Percentiles rank a stretch among this genome's conserved stretches.
Conservation (phyloP, 441 rosid species). For the Pelargonium cotyledonis region DNA sequence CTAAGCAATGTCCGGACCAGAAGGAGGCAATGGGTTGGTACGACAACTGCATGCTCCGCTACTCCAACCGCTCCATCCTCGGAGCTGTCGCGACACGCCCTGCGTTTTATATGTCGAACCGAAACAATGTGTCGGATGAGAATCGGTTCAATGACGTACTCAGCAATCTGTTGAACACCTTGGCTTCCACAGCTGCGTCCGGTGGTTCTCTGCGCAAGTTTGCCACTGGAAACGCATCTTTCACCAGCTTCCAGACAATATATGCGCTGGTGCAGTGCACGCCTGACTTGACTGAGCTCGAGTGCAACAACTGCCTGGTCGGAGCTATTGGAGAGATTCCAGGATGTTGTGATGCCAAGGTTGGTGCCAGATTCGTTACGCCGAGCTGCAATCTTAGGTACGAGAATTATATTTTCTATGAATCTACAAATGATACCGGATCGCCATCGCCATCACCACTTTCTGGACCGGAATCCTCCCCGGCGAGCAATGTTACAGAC, state of each 20-base stretch:
- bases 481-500: not conserved
- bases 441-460: slow-evolving; percentile 17
- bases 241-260: slow-evolving; percentile 10
- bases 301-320: slow-evolving; percentile 28
- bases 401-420: slow-evolving; percentile 27
- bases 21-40: slow-evolving; percentile 38
- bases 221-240: slow-evolving; percentile 23
- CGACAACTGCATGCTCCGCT: slow-evolving; percentile 26
- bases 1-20: slow-evolving; percentile 35
- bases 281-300: slow-evolving; percentile 34
- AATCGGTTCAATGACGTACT: slow-evolving; percentile 20
- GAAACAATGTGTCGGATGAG: not conserved
- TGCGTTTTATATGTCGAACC: not conserved
- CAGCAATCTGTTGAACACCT: slow-evolving; percentile 15
- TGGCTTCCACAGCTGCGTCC: slow-evolving; percentile 25
- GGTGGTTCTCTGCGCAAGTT: slow-evolving; percentile 31
- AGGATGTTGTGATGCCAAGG: slow-evolving; percentile 14
- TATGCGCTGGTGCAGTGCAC: slow-evolving; percentile 39
- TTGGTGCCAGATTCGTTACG: slow-evolving; percentile 30
- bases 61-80: slow-evolving; percentile 13
- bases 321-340: slow-evolving; percentile 13
- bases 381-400: slow-evolving; percentile 42
- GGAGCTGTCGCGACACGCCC: not conserved
- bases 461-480: not conserved
- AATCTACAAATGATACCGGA: slow-evolving; percentile 2